Conservation (phyloP, 805 yeast genomes). For the Suhomyces prunicola region DNA sequence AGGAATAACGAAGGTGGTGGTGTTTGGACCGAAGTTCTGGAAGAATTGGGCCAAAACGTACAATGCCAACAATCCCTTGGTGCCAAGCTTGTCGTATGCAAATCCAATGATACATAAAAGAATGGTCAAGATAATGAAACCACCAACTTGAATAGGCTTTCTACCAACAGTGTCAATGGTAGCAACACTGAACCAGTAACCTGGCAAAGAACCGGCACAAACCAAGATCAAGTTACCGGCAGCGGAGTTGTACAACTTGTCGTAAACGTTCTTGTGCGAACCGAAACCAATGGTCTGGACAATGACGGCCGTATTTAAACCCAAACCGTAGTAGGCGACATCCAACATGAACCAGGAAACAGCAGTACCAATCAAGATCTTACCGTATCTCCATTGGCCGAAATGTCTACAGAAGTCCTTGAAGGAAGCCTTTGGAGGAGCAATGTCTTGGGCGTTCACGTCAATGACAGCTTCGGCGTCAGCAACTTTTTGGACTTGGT, state of each 20-base stretch:
- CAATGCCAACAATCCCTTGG: slow-evolving; percentile 67
- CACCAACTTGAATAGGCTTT: slow-evolving; percentile 75
- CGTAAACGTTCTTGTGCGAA: slow-evolving; percentile 64
- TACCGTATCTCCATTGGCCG: slow-evolving; percentile 82
- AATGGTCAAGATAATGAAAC: slow-evolving; percentile 68
- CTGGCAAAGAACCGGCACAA: slow-evolving; percentile 95
- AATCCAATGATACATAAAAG: slow-evolving; percentile 81
- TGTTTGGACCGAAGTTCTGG: slow-evolving; percentile 91
- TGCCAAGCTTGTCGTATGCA: slow-evolving; percentile 68
- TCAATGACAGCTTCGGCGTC: slow-evolving; percentile 45
- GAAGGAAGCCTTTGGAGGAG: slow-evolving; percentile 80
- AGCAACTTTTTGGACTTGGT: slow-evolving; percentile 53
- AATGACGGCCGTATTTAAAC: slow-evolving; percentile 76
- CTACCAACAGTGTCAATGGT: slow-evolving; percentile 81
- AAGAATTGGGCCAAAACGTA: slow-evolving; percentile 83
- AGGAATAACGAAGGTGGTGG: slow-evolving; percentile 86
- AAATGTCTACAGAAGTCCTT: slow-evolving; percentile 71
- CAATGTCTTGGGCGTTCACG: slow-evolving; percentile 32
- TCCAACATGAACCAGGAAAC: slow-evolving; percentile 90
- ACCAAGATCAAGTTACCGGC: slow-evolving; percentile 91
- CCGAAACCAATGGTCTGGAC: slow-evolving; percentile 84
- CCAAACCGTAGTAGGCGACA: slow-evolving; percentile 87
- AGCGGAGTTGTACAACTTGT: slow-evolving; percentile 67
- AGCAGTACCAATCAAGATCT: slow-evolving; percentile 83
- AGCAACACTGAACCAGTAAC: slow-evolving; percentile 84